Percentiles rank a stretch among this genome's conserved stretches.
Conservation (phyloP, 2,329 filamentous ascomycete species). For the Penicillium paneum region DNA sequence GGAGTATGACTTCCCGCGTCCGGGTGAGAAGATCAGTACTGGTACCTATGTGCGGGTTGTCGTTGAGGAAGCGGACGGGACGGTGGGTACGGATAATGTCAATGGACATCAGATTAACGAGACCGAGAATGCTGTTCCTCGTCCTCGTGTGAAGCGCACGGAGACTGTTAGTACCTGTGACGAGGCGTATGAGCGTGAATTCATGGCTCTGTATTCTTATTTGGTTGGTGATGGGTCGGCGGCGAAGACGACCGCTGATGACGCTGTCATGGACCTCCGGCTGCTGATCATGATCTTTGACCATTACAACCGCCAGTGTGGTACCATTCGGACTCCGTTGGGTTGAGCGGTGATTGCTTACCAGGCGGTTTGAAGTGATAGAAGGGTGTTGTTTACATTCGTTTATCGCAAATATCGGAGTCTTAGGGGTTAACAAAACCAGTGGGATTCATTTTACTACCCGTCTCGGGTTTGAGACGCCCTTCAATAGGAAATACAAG, state of each 20-base stretch:
- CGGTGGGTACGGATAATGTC: not conserved
- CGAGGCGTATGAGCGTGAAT: slow-evolving; percentile 38
- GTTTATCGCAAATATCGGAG: not conserved
- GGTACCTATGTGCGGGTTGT: slow-evolving; percentile 51
- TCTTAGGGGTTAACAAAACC: not conserved
- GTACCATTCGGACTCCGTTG: slow-evolving; percentile 34
- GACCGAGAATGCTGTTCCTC: not conserved
- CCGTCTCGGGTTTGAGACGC: not conserved
- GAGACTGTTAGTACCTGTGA: slow-evolving; percentile 35
- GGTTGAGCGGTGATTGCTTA: slow-evolving; percentile 17
- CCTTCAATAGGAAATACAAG: not conserved
- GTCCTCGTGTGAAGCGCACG: slow-evolving; percentile 19
- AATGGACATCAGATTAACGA: not conserved
- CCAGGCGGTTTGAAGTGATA: not conserved
- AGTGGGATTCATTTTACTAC: not conserved
- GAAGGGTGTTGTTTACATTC: too few relatives aligned
- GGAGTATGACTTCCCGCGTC: slow-evolving; percentile 56
- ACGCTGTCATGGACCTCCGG: slow-evolving; percentile 39
- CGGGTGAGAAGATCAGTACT: slow-evolving; percentile 40
- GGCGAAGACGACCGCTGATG: slow-evolving; percentile 35
- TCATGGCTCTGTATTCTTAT: slow-evolving; percentile 37
- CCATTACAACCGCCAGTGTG: slow-evolving; percentile 37
- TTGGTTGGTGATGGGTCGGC: slow-evolving; percentile 24
- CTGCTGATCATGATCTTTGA: slow-evolving; percentile 36
- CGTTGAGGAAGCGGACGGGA: slow-evolving; percentile 30